Base-by-base conservation (phyloP, 495 filamentous ascomycete species). In the Xylaria venustula region DNA sequence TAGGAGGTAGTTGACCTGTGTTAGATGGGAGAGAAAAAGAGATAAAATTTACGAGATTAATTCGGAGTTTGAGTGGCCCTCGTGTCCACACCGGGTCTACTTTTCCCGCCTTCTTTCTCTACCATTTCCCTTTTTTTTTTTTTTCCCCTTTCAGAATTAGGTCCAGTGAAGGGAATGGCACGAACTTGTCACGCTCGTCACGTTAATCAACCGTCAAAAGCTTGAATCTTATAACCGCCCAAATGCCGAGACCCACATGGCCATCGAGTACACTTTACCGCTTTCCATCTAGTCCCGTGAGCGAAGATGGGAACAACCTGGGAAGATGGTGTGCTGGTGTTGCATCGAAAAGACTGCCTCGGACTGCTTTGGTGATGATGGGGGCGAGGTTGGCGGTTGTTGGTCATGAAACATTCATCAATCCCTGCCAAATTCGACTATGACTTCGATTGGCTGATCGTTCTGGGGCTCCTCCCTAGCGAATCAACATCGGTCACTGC, bases 221-320 rank as follows among this genome's bases (percentile, higher is more conserved):
- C 57, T 52, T 60, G 58, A 60, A 60, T 42, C 48, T 53, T 28
- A 26, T 25, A 53, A 44, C 36, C 48, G 58, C 48, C 19, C 58
- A 60, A 60, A 60, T 60, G 58, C 58, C 58, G 58, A 53, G 49
- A 60, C 37, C 58, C 40, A 60, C 58, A 53, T 23, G 36, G 37
- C 28, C 42, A 14, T 48, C 14, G 14, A 36, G 20, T 11, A 25
- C 37, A 36, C 48, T 23, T 60, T 53, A 19, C 48, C 37, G 9
- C 45, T 40, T 58, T 17, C 30, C 19, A 42, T 42, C 44, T 58
- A 58, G 54, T 15, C 42, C 11, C 23, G 30, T 58, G 42, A 45
- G 19, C 42, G 26, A 28, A 58, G 30, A 58, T 37, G 54, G 42
- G 15, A 48, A 14, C 20, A 22, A 28, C 15, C 28, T 47, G 42